These are phyloP conservation scores for Fraxinus nigra DNA, from an alignment of 305 asterid genomes.

Conservation along the genomic window DNA sequence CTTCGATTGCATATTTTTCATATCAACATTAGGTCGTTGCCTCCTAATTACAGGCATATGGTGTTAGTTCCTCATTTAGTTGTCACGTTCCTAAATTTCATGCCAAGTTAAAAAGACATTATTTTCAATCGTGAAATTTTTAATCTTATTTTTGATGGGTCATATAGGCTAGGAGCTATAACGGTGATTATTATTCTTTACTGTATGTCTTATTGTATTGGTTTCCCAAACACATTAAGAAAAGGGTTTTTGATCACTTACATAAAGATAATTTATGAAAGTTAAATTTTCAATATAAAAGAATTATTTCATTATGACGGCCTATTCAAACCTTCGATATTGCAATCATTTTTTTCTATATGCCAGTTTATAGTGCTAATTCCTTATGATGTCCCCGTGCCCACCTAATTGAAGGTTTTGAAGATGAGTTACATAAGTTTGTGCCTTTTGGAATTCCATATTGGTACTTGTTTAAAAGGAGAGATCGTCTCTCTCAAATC, in stretches of 20 bases:
- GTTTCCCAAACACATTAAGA: neutral
- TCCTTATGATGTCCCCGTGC: neutral
- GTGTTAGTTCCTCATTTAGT: no score
- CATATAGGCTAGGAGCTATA: no score
- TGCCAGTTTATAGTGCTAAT: neutral
- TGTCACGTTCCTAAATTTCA: no score
- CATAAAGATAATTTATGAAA: neutral
- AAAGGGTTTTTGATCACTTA: neutral
- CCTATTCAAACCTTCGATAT: neutral
- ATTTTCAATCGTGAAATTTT: no score
- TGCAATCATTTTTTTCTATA: neutral
- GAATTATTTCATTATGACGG: neutral
- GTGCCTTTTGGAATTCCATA: neutral
- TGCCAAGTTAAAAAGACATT: no score
- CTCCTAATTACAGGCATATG: no score
- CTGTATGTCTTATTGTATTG: no score
- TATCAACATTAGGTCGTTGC: no score
- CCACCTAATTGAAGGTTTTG: neutral
- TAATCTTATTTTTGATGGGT: no score
- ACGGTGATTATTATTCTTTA: no score
- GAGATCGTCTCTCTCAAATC: neutral
- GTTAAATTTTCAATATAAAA: neutral
- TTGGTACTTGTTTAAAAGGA: neutral
- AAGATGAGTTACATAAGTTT: neutral
- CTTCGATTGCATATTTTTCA: no score